Evolutionary conservation across 805 yeast species (phyloP).

Genomic region (Metschnikowia chrysomelidarum): DNA sequence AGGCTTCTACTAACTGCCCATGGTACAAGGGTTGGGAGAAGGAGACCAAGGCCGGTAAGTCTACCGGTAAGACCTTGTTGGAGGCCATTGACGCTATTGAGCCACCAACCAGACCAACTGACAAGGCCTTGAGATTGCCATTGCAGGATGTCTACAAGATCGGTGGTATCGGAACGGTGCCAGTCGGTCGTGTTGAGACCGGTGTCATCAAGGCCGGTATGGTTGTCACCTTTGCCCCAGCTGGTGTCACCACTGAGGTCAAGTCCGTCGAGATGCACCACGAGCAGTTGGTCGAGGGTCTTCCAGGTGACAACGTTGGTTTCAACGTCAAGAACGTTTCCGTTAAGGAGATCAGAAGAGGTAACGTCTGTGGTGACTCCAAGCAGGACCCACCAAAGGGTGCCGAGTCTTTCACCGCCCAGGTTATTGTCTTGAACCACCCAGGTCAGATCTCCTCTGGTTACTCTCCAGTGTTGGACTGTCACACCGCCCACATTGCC

Average conservation of each 20-base stretch:
- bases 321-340: slow-evolving; percentile 90
- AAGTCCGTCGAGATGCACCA: slow-evolving; percentile 90
- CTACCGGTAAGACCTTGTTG: slow-evolving; percentile 77
- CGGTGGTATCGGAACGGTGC: slow-evolving; percentile 90
- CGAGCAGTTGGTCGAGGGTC: slow-evolving; percentile 73
- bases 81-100: slow-evolving; percentile 84
- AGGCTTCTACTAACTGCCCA: slow-evolving; percentile 75
- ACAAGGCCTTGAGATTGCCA: slow-evolving; percentile 86
- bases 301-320: slow-evolving; percentile 91
- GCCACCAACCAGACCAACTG: slow-evolving; percentile 78
- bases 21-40: slow-evolving; percentile 87
- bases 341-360: slow-evolving; percentile 86
- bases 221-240: slow-evolving; percentile 87
- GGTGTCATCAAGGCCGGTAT: slow-evolving; percentile 90
- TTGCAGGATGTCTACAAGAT: slow-evolving; percentile 91
- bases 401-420: slow-evolving; percentile 76
- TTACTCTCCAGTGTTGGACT: slow-evolving; percentile 87
- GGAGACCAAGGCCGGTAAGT: slow-evolving; percentile 68
- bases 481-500: slow-evolving; percentile 93
- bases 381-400: slow-evolving; percentile 86
- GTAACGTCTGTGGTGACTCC: slow-evolving; percentile 91
- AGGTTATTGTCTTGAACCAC: slow-evolving; percentile 85
- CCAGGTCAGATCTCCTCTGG: slow-evolving; percentile 91
- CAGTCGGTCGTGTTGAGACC: slow-evolving; percentile 93
- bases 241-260: slow-evolving; percentile 86